Conservation (phyloP, 2,329 filamentous ascomycete species). For the Aspergillus sp. region DNA sequence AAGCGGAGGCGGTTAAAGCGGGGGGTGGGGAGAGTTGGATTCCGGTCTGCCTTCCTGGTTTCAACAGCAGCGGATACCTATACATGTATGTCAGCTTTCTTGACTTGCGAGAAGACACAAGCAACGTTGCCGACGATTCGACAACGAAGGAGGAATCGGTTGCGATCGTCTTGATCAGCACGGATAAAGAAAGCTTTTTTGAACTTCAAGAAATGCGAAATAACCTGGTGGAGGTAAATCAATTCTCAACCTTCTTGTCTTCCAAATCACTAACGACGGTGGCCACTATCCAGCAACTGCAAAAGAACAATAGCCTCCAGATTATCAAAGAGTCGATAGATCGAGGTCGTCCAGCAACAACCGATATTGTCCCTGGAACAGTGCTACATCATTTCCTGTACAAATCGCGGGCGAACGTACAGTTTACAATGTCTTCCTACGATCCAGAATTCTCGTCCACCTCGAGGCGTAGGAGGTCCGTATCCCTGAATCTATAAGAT, state of each 20-base stretch:
- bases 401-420: conserved; percentile 91
- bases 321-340: conserved; percentile 71
- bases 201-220: conserved; percentile 73
- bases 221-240: conserved; percentile 54
- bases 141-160: conserved; percentile 65
- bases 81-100: conserved; percentile 99
- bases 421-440: conserved; percentile 88
- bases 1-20: conserved; percentile 85
- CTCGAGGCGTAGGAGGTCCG: conserved; percentile 62
- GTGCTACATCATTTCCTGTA: conserved; percentile 90
- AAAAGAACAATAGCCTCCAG: conserved; percentile 71
- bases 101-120: conserved; percentile 56
- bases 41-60: conserved; percentile 89
- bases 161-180: conserved; percentile 89
- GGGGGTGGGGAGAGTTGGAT: conserved; percentile 98
- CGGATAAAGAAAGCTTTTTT: conserved; percentile 92
- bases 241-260: conserved; percentile 2
- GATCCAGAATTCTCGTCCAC: conserved; percentile 63
- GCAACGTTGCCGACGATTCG: conserved; percentile 41
- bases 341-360: conserved; percentile 67
- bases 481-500: background rate
- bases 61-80: conserved; percentile 93
- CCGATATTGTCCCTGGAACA: conserved; percentile 76
- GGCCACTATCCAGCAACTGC: conserved; percentile 58
- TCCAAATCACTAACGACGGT: conserved; percentile 25